phyloP scores from a whole-genome alignment of 2,329 filamentous ascomycete species.

The Aphanocladium album region DNA sequence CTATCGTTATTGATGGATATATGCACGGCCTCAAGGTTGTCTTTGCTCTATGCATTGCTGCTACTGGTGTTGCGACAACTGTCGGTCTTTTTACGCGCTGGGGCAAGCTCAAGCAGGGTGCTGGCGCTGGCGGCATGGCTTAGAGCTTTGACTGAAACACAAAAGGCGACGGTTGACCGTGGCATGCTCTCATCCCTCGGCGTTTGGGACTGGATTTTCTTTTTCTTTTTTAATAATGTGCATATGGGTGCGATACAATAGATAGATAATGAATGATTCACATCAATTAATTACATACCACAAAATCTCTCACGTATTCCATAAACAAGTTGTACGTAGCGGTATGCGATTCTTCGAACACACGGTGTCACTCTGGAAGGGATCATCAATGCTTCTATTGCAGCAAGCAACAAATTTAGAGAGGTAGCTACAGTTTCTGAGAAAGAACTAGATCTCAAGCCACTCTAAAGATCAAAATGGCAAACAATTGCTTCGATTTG shows the following conservation, averaged over 20 bases:
- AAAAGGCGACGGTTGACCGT: not conserved
- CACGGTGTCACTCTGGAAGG: too few species aligned
- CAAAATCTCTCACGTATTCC: not conserved
- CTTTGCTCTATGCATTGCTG: constrained; percentile 52
- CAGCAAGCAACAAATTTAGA: too few species aligned
- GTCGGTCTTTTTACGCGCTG: constrained; percentile 32
- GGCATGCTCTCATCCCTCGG: not conserved
- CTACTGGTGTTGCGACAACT: constrained; percentile 35
- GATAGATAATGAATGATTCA: not conserved
- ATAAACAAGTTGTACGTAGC: too few species aligned
- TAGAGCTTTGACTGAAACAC: constrained; percentile 14
- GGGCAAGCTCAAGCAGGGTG: constrained; percentile 31
- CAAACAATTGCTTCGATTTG: too few species aligned
- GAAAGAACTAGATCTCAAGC: too few species aligned
- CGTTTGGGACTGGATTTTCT: not conserved
- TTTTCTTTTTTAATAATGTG: not conserved
- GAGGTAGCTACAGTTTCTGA: too few species aligned
- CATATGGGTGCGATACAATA: not conserved
- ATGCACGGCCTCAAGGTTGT: constrained; percentile 59
- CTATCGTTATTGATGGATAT: constrained; percentile 55
- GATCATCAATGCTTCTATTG: too few species aligned
- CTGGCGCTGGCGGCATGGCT: constrained; percentile 25
- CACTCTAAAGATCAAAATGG: too few species aligned
- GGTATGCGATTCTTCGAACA: too few species aligned
- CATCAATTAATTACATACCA: not conserved